Evolutionary conservation across 208 protist species (phyloP), one percentile per base, ranked within the genome.

Genomic region (Blastocrithidia nonstop): DNA sequence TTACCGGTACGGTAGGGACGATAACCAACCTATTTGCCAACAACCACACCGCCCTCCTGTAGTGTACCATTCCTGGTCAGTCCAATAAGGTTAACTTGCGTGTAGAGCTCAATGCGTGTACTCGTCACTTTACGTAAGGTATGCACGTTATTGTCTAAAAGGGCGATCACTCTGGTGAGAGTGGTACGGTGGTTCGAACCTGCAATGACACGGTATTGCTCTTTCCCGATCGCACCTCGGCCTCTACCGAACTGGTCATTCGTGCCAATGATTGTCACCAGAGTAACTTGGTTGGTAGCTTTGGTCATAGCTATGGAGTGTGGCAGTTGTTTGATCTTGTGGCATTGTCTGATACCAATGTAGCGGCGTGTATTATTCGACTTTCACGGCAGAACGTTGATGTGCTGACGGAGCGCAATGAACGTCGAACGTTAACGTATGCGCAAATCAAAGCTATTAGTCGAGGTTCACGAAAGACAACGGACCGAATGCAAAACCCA

Each of bases 241-340:
- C 61, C 11, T 53, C 57, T 17, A 59, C 60, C 33, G 82, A 94
- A 58, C 51, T 91, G 27, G 63, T 47, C 27, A 78, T 90, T 35
- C 60, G 60, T 16, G 75, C 84, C 4, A 84, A 82, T 47, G 80
- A 93, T 40, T 93, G 84, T 54, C 73, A 79, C 53, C 66, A 83
- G 49, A 88, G 74, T 50, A 83, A 86, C 41, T 61, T 93, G 26
- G 51, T 68, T 36, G 71, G 75, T 42, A 59, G 65, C 11, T 64
- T 66, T 26, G 47, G 66, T n/a, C 79, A 93, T 51, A 74, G 55
- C 19, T 64, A 67, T 33, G 73, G 73, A 33, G 60, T 58, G 24
- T 86, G 66, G 66, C 58, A 65, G 37, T 47, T 93, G 15, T 89
- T 87, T 54, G 84, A 93, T 56, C 61, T 93, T 19, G 84, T 93